Evolutionary conservation across 768 basidiomycete species (phyloP).

Genomic region (Kwoniella pini): DNA sequence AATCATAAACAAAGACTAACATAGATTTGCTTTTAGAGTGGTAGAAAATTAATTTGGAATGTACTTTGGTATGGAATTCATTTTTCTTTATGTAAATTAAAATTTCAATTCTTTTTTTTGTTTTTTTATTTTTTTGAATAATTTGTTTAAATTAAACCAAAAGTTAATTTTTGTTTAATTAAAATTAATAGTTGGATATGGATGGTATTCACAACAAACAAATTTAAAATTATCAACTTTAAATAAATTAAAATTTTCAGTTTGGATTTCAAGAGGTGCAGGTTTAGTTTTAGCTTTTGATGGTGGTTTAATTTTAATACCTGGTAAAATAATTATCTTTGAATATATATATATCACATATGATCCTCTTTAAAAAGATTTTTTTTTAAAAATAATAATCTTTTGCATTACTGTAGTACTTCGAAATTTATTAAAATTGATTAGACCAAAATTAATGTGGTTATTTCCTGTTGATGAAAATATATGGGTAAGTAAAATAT

Average conservation of each 20-base stretch:
- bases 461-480: constrained; percentile 90
- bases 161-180: too few species aligned
- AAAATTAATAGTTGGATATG: constrained; percentile 71
- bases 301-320: constrained; percentile 80
- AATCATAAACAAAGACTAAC: too few species aligned
- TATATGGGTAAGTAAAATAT: constrained; percentile 71
- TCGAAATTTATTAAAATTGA: constrained; percentile 78
- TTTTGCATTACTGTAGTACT: constrained; percentile 59
- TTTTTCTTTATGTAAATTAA: constrained; percentile 60
- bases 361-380: too few species aligned
- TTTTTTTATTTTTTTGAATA: too few species aligned
- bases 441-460: constrained; percentile 78
- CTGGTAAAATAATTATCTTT: constrained; percentile 55
- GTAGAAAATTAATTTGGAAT: constrained; percentile 45
- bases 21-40: constrained; percentile 21
- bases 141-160: constrained; percentile 61
- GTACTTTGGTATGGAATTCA: constrained; percentile 73
- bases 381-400: too few species aligned
- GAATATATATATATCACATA: neutral
- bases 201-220: constrained; percentile 76
- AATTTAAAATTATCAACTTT: constrained; percentile 70
- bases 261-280: constrained; percentile 88
- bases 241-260: constrained; percentile 76
- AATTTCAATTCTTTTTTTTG: too few species aligned
- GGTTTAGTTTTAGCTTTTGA: constrained; percentile 86